Evolutionary conservation across 208 protist genomes (phyloP), one percentile per base, ranked within the genome.

Genomic region (Jaenimonas drosophilae): DNA sequence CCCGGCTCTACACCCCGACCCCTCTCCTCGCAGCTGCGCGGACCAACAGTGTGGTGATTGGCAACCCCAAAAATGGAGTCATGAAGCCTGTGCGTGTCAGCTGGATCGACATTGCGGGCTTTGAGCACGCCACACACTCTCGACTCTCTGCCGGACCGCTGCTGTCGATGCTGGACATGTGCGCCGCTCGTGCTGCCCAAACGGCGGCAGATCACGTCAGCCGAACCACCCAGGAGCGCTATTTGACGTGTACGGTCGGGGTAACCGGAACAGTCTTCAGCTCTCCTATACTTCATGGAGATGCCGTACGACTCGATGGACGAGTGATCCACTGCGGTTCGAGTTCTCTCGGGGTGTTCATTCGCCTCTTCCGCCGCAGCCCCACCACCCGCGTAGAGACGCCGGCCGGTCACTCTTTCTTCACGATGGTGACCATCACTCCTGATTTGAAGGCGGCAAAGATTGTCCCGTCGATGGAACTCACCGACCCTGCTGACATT

Each of bases 371-470:
- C 59, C 72, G 88, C 12, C 60, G 48, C 6, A 85, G 76, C 12
- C 68, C 77, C 11, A 72, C 75, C 29, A 80, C 79, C 14, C 57
- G 73, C 36, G 56, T 37, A 5, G 75, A 84, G 59, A 72, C 65
- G 16, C 49, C 51, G n/a, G 71, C 70, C 12, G 83, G 79, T 1
- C 70, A 91, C 54, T 81, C 78, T 25, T 92, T 86, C 53, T 92
- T 91, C 47, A 87, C 84, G 17, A 92, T 95, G 83, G 82, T 91
- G 24, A 57, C 73, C 47, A 88, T 95, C 52, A 88, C 78, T 9
- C 52, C 64, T 3, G 69, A 84, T 34, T 48, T 92, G 12, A 69
- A 72, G 34, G 69, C 88, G 3, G 64, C 84, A 30, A 91, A 89
- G 58, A 64, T 80, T 16, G 72, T 92, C 28, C 84, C 88, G 19